These are phyloP conservation scores for Sporothrix mexicana DNA, from an alignment of 2,329 filamentous ascomycete genomes.

Conservation along the genomic window DNA sequence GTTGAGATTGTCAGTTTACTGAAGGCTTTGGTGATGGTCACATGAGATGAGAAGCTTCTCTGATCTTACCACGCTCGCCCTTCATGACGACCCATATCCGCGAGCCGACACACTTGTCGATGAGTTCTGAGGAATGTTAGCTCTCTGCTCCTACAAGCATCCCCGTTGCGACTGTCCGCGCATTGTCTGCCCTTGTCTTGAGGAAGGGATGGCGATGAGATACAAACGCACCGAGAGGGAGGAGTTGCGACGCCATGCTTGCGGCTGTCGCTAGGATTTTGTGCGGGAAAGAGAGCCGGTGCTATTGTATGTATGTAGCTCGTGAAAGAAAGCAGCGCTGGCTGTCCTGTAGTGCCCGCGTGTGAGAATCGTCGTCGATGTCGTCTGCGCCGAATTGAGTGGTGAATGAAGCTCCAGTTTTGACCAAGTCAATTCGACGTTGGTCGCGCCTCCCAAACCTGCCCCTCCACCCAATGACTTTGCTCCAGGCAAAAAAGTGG, in stretches of 20 bases:
- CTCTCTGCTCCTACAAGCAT: neutral
- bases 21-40: neutral
- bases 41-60: neutral
- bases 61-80: conserved; percentile 82
- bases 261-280: neutral
- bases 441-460: conserved; percentile 24
- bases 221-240: conserved; percentile 38
- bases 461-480: conserved; percentile 22
- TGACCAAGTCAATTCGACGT: neutral
- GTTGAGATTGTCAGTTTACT: conserved; percentile 33
- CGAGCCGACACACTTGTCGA: conserved; percentile 98
- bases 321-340: too few relatives aligned
- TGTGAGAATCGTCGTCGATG: neutral
- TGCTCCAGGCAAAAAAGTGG: conserved; percentile 25
- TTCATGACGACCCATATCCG: conserved; percentile 99
- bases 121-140: conserved; percentile 71
- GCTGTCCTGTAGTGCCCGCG: neutral
- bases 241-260: conserved; percentile 32
- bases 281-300: neutral
- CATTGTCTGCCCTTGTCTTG: too few relatives aligned
- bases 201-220: neutral
- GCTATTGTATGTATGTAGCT: neutral
- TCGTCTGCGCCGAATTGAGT: neutral
- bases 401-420: conserved; percentile 15
- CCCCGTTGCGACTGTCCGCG: neutral